A percentile compares a stretch with the other conserved stretches of the same genome.
phyloP scores from a whole-genome alignment of 179 eudicot species.

The Heliamphora pulchella region DNA sequence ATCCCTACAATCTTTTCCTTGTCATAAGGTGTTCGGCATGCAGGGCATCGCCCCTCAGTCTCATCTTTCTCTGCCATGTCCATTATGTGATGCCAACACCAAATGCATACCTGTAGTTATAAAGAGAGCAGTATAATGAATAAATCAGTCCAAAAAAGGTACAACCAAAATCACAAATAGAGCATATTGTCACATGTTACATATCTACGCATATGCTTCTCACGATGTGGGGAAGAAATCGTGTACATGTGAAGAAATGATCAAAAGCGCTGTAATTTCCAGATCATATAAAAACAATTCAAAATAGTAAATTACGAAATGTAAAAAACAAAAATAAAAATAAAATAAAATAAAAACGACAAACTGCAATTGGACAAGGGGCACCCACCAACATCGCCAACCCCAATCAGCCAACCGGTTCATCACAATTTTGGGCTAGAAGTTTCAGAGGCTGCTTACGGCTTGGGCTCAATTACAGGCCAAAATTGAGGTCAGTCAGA shows the following conservation, averaged over 20 bases:
- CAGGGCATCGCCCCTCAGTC: slow-evolving; percentile 92
- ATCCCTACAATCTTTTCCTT: slow-evolving; percentile 77
- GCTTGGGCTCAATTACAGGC: neutral
- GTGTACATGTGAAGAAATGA: too few relatives aligned
- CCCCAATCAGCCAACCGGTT: neutral
- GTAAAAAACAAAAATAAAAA: neutral
- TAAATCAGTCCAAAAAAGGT: neutral
- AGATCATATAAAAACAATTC: neutral
- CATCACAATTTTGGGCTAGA: neutral
- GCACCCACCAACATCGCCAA: neutral
- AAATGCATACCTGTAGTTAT: slow-evolving; percentile 68
- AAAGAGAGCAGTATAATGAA: neutral
- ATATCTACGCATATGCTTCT: neutral
- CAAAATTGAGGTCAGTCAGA: neutral
- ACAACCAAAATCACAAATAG: neutral
- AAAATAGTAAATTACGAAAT: neutral
- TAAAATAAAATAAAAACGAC: neutral
- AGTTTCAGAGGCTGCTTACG: neutral
- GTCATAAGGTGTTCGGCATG: slow-evolving; percentile 88
- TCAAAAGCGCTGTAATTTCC: too few relatives aligned
- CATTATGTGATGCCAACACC: slow-evolving; percentile 99
- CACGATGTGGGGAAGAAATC: too few relatives aligned
- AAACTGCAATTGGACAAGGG: neutral
- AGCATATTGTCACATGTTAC: neutral
- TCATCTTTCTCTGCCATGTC: slow-evolving; percentile 97